A percentile compares a stretch with the other conserved stretches of the same genome.
phyloP scores from a whole-genome alignment of 139 green algal species.

The Coelastrella sp. region DNA sequence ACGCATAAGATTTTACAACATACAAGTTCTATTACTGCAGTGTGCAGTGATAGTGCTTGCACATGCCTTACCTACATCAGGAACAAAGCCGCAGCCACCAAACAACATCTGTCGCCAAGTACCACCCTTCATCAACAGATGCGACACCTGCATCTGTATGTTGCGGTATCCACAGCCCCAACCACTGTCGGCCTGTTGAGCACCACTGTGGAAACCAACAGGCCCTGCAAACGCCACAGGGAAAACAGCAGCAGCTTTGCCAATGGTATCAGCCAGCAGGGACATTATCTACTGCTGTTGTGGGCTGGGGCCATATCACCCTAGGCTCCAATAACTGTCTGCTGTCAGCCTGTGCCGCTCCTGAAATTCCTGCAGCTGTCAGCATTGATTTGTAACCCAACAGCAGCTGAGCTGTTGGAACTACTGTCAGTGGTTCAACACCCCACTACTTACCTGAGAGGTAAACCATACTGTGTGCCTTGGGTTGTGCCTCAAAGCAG shows the following conservation, averaged over 20 bases:
- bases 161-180: slow-evolving; percentile 91
- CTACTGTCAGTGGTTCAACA: background rate
- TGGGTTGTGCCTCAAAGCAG: slow-evolving; percentile 24
- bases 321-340: background rate
- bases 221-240: slow-evolving; percentile 44
- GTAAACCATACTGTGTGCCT: background rate
- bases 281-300: background rate
- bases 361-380: background rate
- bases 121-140: slow-evolving; percentile 35
- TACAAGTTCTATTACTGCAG: too few relatives aligned
- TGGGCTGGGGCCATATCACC: background rate
- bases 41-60: background rate
- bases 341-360: background rate
- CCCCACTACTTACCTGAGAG: slow-evolving; percentile 8
- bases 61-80: slow-evolving; percentile 64
- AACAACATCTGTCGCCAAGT: slow-evolving; percentile 60
- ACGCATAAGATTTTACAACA: too few relatives aligned
- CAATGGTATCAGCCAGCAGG: background rate
- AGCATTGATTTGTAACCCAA: background rate
- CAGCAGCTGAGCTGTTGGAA: background rate
- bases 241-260: background rate
- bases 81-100: slow-evolving; percentile 70
- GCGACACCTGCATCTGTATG: slow-evolving; percentile 73
- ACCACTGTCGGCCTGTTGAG: slow-evolving; percentile 56
- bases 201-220: slow-evolving; percentile 57